Conservation (phyloP, 345 rosid genomes). For the Cardamine occulta region DNA sequence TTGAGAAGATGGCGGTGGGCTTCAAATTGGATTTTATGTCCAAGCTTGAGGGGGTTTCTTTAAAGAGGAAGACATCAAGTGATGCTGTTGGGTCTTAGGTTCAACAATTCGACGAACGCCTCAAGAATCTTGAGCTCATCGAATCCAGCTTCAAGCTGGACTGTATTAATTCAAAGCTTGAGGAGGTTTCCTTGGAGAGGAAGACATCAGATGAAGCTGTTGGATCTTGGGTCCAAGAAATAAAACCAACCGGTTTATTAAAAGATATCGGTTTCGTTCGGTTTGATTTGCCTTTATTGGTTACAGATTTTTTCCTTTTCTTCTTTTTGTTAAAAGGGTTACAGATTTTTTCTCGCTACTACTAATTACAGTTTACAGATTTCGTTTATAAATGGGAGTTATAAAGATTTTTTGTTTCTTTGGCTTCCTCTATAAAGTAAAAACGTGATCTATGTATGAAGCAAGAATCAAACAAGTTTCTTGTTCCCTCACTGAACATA, state of each 20-base stretch:
- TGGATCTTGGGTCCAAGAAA: neutral
- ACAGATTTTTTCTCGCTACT: neutral
- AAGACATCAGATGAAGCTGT: neutral
- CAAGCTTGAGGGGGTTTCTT: no score
- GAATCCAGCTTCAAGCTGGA: neutral
- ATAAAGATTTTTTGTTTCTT: neutral
- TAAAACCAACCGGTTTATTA: no score
- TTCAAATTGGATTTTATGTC: no score
- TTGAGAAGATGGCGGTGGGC: neutral
- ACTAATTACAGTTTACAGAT: neutral
- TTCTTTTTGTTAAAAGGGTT: neutral
- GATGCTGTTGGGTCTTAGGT: no score
- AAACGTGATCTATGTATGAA: neutral
- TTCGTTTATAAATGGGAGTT: neutral
- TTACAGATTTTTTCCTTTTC: neutral
- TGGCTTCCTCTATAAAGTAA: neutral
- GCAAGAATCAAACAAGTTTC: neutral
- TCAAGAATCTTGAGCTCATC: neutral
- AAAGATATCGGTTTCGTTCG: neutral
- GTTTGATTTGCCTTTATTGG: neutral
- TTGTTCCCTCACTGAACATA: neutral
- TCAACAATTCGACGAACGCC: no score
- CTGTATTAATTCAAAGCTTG: slow-evolving; percentile 12
- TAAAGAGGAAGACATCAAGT: no score
- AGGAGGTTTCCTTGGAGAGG: slow-evolving; percentile 9